Evolutionary conservation across 164 flowering plant species (phyloP).

Genomic region (Brasenia schreberi): DNA sequence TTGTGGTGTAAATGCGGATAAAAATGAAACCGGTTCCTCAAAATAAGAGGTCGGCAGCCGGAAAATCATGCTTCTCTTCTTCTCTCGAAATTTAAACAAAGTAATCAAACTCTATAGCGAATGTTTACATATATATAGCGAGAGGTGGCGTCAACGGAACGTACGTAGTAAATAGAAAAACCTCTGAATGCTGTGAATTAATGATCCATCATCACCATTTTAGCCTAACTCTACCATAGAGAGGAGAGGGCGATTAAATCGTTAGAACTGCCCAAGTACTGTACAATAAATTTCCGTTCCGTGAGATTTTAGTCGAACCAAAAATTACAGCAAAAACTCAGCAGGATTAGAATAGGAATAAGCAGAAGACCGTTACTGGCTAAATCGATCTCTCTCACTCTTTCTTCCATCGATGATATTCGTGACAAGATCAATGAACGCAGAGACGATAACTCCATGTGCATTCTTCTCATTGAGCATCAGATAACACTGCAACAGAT

Average conservation of each 20-base stretch:
- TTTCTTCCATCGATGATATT: slow-evolving; percentile 4
- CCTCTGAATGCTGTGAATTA: not conserved
- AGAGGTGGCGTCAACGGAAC: no score
- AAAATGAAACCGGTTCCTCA: no score
- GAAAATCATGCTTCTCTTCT: no score
- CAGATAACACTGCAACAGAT: slow-evolving; percentile 16
- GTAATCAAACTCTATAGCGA: no score
- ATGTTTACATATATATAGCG: no score
- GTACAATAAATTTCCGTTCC: not conserved
- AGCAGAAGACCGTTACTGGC: not conserved
- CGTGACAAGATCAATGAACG: slow-evolving; percentile 14
- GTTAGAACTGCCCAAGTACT: no score
- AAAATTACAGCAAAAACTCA: no score
- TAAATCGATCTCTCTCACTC: not conserved
- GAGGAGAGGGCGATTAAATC: not conserved
- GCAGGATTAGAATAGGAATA: not conserved
- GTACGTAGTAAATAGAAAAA: no score
- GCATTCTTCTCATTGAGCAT: slow-evolving; percentile 11
- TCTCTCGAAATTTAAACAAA: no score
- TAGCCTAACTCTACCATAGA: not conserved
- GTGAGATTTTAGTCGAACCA: no score
- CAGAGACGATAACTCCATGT: slow-evolving; percentile 10
- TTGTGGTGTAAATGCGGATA: no score
- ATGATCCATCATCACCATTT: not conserved
- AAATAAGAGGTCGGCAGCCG: no score